Evolutionary conservation across 441 rosid species (phyloP), one percentile per base, ranked within the genome.

Genomic region (Lepidium campestre): DNA sequence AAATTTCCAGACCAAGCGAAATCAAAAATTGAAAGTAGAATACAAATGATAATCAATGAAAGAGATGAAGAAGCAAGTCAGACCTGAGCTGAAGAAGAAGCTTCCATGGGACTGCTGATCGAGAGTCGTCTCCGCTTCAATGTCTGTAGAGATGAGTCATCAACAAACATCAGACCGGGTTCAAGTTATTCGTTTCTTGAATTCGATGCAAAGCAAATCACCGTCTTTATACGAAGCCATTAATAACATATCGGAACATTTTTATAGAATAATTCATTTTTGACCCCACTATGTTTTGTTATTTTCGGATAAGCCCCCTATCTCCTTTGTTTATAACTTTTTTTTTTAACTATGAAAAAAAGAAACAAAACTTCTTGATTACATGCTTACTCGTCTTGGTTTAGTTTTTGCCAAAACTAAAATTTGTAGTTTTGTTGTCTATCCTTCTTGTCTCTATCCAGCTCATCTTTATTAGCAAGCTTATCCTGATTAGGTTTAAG

Each of bases 81-180:
- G 25, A 86, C 92, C 93, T 85, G 83, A 13, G 89, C 80, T 36
- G 82, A 81, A 81, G 83, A 85, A 71, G 86, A 56, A 56, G 61
- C 69, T 59, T 89, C 96, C 95, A 92, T 92, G 74, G 85, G 22
- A 75, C 83, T 68, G 70, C 65, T 53, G 68, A 56, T 67, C 18
- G 81, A 63, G 70, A 75, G 79, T 68, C 90, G 83, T 77, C 91
- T 85, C 42, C 93, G 83, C 84, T 89, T 87, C 70, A 73, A 65
- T 37, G 35, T 67, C 54, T 64, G 77, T 57, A 68, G 78, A 11
- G 78, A 73, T 57, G 71, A 77, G 73, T 70, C 75, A 75, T 83
- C 87, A 34, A 68, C 85, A 42, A 70, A 52, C 96, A 87, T 88
- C 78, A 85, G 80, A 65, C 10, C 50, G 32, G 55, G 34, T 62